These are phyloP conservation scores for Hygrocybe coccinea DNA, from an alignment of 768 basidiomycete genomes.

Conservation along the genomic window DNA sequence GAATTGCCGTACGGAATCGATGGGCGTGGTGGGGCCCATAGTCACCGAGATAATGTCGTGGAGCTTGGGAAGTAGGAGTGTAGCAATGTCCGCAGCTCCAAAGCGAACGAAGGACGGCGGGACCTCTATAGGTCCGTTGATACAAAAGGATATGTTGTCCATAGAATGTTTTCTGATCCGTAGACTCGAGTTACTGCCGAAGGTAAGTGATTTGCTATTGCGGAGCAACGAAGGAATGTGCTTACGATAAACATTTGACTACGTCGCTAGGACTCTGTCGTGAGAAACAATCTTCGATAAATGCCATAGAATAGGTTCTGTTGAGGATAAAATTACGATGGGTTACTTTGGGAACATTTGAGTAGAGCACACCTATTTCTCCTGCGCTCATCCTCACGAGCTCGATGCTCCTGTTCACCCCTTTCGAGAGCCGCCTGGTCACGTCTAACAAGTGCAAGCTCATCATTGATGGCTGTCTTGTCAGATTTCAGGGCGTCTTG, in stretches of 20 bases:
- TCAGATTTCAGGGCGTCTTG: slow-evolving; percentile 6
- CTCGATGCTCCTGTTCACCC: slow-evolving; percentile 8
- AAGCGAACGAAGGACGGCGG: slow-evolving; percentile 13
- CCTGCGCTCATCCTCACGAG: slow-evolving; percentile 10
- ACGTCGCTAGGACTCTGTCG: slow-evolving; percentile 14
- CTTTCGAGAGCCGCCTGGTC: slow-evolving; percentile 9
- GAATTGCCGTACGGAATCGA: slow-evolving; percentile 11
- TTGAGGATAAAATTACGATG: neutral
- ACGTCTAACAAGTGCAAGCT: slow-evolving; percentile 9
- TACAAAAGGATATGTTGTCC: slow-evolving; percentile 17
- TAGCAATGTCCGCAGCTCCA: slow-evolving; percentile 13
- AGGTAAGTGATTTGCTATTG: neutral
- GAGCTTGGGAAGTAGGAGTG: slow-evolving; percentile 16
- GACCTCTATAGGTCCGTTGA: slow-evolving; percentile 10
- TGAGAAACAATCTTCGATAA: slow-evolving; percentile 15
- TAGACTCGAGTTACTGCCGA: slow-evolving; percentile 14
- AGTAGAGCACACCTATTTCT: slow-evolving; percentile 12
- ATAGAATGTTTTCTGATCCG: slow-evolving; percentile 18
- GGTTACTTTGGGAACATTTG: neutral
- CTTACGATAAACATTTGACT: slow-evolving; percentile 16
- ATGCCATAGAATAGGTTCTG: slow-evolving; percentile 12
- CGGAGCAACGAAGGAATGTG: neutral
- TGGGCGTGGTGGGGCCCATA: slow-evolving; percentile 1
- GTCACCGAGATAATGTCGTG: slow-evolving; percentile 14
- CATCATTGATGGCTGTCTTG: slow-evolving; percentile 3